A percentile compares a stretch with the other conserved stretches of the same genome.
phyloP scores from a whole-genome alignment of 805 yeast genomes.

The Yarrowia sp. region DNA sequence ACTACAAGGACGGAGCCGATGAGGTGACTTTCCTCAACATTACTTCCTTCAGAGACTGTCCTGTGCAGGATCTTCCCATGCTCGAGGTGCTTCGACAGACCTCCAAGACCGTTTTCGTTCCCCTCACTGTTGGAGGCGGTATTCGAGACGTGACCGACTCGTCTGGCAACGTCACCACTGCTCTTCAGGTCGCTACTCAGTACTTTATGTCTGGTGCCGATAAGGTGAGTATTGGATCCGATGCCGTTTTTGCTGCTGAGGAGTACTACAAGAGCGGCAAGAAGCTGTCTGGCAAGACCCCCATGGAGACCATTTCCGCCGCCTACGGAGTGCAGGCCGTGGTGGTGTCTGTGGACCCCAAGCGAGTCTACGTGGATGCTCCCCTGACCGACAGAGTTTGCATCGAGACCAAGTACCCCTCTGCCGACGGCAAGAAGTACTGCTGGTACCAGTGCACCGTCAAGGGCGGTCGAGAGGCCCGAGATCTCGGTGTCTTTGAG shows the following conservation, averaged over 20 bases:
- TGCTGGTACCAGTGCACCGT: slow-evolving; percentile 96
- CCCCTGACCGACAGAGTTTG: slow-evolving; percentile 63
- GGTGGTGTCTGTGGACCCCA: slow-evolving; percentile 98
- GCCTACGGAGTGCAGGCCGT: slow-evolving; percentile 98
- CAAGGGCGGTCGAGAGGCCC: slow-evolving; percentile 92
- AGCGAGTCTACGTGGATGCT: slow-evolving; percentile 72
- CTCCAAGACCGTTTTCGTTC: slow-evolving; percentile 92
- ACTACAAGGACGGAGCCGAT: slow-evolving; percentile 95
- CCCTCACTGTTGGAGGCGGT: slow-evolving; percentile 98
- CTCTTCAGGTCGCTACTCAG: slow-evolving; percentile 86
- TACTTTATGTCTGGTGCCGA: slow-evolving; percentile 98
- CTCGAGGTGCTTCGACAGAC: slow-evolving; percentile 81
- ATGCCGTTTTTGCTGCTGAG: slow-evolving; percentile 93
- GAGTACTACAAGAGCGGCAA: slow-evolving; percentile 67
- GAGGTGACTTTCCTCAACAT: slow-evolving; percentile 94
- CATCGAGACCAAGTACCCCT: slow-evolving; percentile 67
- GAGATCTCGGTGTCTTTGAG: slow-evolving; percentile 91
- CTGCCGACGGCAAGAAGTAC: slow-evolving; percentile 87
- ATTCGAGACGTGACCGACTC: slow-evolving; percentile 90
- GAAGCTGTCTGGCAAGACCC: slow-evolving; percentile 73
- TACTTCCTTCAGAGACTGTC: slow-evolving; percentile 94
- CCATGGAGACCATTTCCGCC: slow-evolving; percentile 90
- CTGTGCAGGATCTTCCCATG: slow-evolving; percentile 94
- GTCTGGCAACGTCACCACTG: slow-evolving; percentile 72
- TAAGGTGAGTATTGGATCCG: slow-evolving; percentile 97